Base-by-base conservation (phyloP, 108 stramenopile species). In the Skeletonema tropicum region DNA sequence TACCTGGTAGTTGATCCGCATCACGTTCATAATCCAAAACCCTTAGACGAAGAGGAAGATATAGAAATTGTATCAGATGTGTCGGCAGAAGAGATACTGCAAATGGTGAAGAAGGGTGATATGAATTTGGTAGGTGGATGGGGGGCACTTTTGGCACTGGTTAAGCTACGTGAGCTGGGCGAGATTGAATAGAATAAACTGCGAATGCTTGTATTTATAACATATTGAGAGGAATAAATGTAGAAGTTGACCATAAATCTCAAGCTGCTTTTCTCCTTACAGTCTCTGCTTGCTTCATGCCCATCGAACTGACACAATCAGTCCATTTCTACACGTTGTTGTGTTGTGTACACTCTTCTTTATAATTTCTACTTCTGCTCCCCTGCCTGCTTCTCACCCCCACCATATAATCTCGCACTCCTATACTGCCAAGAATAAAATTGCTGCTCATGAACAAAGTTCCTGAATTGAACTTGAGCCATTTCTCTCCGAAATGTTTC, bases 381-480 rank as follows among this genome's bases (percentile, higher is more conserved):
- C 15, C 32, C 75, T n/a, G 33, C 46, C 33, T 81, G 69, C 33
- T 48, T 66, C 46, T 71, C 69, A 10, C 90, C 88, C 3, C 60
- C 64, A 33, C 93, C 93, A 78, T 90, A 94, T 64, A 92, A 83
- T 14, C 78, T 81, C 31, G 72, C 59, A 64, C 87, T 87, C 13
- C 91, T 84, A 83, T 86, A 89, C 58, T 94, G 93, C 90, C 91
- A 94, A n/a, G 84, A 75, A 64, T 85, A 87, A 73, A 90, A 94
- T 81, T 94, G 93, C 61, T 94, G 93, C 66, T 92, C 89, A 69
- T 94, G 93, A 33, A 88, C 85, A 81, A 94, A 94, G 64, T 94
- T 90, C 57, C 93, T 80, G 79, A 92, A 96, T 33, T 83, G 80
- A 1, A 93, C 87, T 69, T 89, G 86, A 3, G 83, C 85, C 79